These are phyloP conservation scores for Trametes villosa DNA, from an alignment of 768 basidiomycete species.

Conservation along the genomic window DNA sequence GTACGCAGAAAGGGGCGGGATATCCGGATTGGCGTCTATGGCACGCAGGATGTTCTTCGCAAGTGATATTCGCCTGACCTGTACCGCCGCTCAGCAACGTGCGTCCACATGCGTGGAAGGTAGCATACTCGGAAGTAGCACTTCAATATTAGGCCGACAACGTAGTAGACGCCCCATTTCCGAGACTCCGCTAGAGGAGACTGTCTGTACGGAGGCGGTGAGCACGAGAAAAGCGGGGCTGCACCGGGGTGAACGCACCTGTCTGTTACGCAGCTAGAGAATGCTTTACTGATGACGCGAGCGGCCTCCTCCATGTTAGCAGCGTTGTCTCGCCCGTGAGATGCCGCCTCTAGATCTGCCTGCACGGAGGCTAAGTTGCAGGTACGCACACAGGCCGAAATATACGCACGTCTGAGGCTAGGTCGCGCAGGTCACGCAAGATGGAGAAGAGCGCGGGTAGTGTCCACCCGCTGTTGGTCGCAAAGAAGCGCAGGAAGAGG, in stretches of 20 bases:
- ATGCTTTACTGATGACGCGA: constrained; percentile 84
- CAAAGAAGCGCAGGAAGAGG: constrained; percentile 77
- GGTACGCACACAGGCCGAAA: background rate
- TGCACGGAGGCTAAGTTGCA: constrained; percentile 29
- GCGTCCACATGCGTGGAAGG: background rate
- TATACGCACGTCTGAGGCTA: constrained; percentile 76
- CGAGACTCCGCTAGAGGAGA: constrained; percentile 76
- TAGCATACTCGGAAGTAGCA: constrained; percentile 86
- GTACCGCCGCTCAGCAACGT: background rate
- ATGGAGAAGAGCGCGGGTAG: constrained; percentile 83
- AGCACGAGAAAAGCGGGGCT: background rate
- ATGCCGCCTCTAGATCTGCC: constrained; percentile 61
- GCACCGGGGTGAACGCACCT: constrained; percentile 44
- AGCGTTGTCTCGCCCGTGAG: constrained; percentile 31
- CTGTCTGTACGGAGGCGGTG: constrained; percentile 42
- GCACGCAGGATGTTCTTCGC: constrained; percentile 92
- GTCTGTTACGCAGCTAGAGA: constrained; percentile 88
- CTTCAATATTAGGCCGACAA: constrained; percentile 89
- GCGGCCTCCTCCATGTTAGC: constrained; percentile 84
- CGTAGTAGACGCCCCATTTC: constrained; percentile 92
- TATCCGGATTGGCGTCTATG: constrained; percentile 81
- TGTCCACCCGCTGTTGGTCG: constrained; percentile 85
- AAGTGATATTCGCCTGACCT: constrained; percentile 91
- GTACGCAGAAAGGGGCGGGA: constrained; percentile 75
- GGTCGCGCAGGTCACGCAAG: constrained; percentile 77